Evolutionary conservation across 1,284 basidiomycete species (phyloP), one percentile per base, ranked within the genome.

Genomic region (Rhodofomes roseus): DNA sequence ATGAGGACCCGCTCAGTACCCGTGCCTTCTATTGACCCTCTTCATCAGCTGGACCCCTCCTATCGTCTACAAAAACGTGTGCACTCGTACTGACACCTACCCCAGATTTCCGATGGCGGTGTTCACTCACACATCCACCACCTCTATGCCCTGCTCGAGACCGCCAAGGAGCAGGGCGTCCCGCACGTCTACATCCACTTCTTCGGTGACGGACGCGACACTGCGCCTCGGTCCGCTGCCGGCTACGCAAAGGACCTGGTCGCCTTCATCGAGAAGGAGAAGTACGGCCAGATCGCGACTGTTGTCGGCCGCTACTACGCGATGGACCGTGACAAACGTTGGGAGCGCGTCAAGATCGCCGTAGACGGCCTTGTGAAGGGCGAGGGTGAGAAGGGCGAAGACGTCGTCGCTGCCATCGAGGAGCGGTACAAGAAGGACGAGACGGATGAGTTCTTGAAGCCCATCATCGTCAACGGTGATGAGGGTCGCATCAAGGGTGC

Each of bases 261-360:
- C 20, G 87, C 87, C 39, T 95, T 93, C 73, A 81, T 90, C 61
- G 80, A 90, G 71, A 83, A 89, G 64, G 87, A 92, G 69, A 81
- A 86, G 41, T 85, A 89, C 56, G 89, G 88, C 34, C 79, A 86
- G 68, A 76, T 96, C 58, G 88, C 91, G 11, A 95, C 92, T 7
- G 81, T 95, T 55, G 78, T 94, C 31, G 93, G 93, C 4, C 78
- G 94, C 54, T 96, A 96, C 81, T 96, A 95, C 68, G 94, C 93
- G 44, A 96, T 96, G 94, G 94, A 96, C 75, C 86, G 94, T 48
- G 94, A 96, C 74, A 96, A 95, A 81, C 85, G 94, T 59, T 96
- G 94, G 93, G 94, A 96, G 72, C 83, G 93, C 50, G 74, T 96
- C 72, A 93, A 93, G 81, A 79, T 93, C 62, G 93, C 93, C 9